Evolutionary conservation across 257 asterid genomes (phyloP).

Genomic region (Nicotiana benthamiana): DNA sequence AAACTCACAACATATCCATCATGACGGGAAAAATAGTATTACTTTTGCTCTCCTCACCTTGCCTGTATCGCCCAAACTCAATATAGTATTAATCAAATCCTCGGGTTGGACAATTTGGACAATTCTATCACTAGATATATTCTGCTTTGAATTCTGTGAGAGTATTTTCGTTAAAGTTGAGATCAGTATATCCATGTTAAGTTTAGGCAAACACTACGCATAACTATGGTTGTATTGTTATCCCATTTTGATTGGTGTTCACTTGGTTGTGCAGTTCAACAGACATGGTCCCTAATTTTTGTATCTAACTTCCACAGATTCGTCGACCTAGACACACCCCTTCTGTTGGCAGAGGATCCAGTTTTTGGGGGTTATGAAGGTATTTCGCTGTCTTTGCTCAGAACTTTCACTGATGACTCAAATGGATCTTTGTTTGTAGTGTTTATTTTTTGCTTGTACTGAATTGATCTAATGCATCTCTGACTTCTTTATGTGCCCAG

Average conservation of each 20-base stretch:
- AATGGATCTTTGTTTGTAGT: background rate
- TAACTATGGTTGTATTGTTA: background rate
- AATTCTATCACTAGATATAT: background rate
- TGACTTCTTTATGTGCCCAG: conserved; percentile 27
- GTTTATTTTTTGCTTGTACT: background rate
- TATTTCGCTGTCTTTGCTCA: conserved; percentile 14
- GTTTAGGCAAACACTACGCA: background rate
- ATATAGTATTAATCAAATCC: background rate
- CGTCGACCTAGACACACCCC: conserved; percentile 83
- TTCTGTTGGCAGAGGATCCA: conserved; percentile 86
- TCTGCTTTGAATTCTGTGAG: background rate
- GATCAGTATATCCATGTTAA: background rate
- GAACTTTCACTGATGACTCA: background rate
- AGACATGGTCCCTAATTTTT: background rate
- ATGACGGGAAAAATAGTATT: background rate
- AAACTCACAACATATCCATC: background rate
- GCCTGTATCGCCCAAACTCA: background rate
- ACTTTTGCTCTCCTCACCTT: background rate
- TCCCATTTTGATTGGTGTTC: background rate
- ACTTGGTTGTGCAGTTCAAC: background rate
- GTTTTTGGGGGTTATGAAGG: conserved; percentile 86
- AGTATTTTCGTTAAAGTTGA: background rate
- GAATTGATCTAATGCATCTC: conserved; percentile 2
- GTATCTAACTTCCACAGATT: conserved; percentile 34
- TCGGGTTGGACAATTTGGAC: background rate